phyloP scores from a whole-genome alignment of 805 yeast genomes.

The Crinitomyces ghanaensis region DNA sequence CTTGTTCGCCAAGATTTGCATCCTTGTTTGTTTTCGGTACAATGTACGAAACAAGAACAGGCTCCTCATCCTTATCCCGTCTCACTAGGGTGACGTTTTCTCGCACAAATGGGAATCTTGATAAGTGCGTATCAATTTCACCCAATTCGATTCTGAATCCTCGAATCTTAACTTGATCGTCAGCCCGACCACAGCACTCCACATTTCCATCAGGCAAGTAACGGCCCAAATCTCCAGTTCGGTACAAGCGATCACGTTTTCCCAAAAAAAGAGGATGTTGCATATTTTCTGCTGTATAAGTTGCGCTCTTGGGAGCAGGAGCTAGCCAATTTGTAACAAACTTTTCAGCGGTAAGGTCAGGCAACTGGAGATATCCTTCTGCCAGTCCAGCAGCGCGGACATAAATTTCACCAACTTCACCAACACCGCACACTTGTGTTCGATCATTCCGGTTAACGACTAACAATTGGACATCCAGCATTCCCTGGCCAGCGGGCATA shows the following conservation, averaged over 20 bases:
- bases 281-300: constrained; percentile 41
- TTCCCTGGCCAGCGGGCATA: constrained; percentile 98
- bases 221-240: constrained; percentile 97
- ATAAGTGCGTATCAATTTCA: constrained; percentile 93
- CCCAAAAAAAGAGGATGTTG: constrained; percentile 69
- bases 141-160: constrained; percentile 98
- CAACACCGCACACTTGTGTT: constrained; percentile 90
- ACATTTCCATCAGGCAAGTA: constrained; percentile 95
- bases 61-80: constrained; percentile 87
- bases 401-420: constrained; percentile 97
- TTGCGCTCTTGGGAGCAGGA: constrained; percentile 23
- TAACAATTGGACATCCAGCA: constrained; percentile 86
- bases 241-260: constrained; percentile 88
- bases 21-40: constrained; percentile 49
- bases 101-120: constrained; percentile 85
- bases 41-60: constrained; percentile 78
- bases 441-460: constrained; percentile 88
- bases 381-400: constrained; percentile 98
- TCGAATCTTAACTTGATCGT: constrained; percentile 95
- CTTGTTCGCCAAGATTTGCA: too few species aligned
- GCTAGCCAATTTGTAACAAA: constrained; percentile 82
- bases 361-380: constrained; percentile 88
- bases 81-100: constrained; percentile 88
- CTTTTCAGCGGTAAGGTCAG: constrained; percentile 78
- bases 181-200: constrained; percentile 98